Base-by-base conservation (phyloP, 1,284 basidiomycete genomes). In the Meripilus lineatus region DNA sequence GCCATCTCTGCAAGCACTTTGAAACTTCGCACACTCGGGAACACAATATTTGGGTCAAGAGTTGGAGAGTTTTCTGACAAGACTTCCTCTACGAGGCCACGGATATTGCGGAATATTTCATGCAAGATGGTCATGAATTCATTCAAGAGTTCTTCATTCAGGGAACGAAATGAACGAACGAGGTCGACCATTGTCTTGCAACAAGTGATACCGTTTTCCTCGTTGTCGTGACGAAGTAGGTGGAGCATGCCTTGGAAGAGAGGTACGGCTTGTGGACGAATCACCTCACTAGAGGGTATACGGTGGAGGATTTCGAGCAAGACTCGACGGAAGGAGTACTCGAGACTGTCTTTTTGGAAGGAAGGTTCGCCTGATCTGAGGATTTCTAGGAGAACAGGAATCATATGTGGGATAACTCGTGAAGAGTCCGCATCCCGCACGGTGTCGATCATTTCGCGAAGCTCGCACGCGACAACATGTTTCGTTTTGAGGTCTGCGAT, bases 1-100 rank as follows among this genome's bases (percentile, higher is more conserved):
- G 91, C 91, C 71, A 96, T 89, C 65, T 99, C 96, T 5, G 90
- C 86, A 20, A 98, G 71, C 11, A 97, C 89, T 66, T 97, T 98
- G 75, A 97, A 96, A 61, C 93, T 95, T 44, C 82, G 81, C 43
- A 85, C 79, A 36, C 82, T 81, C n/a, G 79, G 79, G 23, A 86
- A 68, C 28, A 84, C 68, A 17, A 71, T 58, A 50, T 81, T 82
- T 10, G 68, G 47, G 50, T 88, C 82, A 26, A 81, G 56, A 21
- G 67, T 44, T 1, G 63, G 47, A 1, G 86, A 88, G 40, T 77
- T 68, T 42, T 82, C 80, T 1, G 80, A 76, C 14, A 99, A 85
- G 36, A 84, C 77, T 55, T 92, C 84, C 37, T 81, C 72, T 3
- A 94, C 85, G 3, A 95, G 76, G 21, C 69, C 70, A 44, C 79